Evolutionary conservation across 2,329 filamentous ascomycete species (phyloP), one percentile per base, ranked within the genome.

Genomic region (Sporothrix dimorphospora): DNA sequence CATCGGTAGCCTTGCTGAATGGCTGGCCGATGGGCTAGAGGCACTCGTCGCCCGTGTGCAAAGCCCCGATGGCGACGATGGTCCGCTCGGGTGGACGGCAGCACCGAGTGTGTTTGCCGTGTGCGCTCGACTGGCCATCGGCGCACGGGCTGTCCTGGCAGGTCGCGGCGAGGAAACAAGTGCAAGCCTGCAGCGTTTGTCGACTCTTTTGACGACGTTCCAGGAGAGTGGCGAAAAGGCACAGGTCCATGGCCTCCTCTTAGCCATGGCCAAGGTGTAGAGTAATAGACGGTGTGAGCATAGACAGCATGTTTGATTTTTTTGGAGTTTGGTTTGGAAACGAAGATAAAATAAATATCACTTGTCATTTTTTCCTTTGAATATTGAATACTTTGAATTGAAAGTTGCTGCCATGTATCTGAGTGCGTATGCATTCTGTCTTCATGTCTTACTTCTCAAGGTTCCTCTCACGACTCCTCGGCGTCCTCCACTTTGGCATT

Each of bases 81-180:
- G 91, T 0, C 85, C 91, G 9, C 81, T 97, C 45, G 92, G 93
- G 7, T 94, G 91, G 90, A 87, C 88, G 1, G 90, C 90, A 1
- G 89, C 90, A 71, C 85, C 89, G 0, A 87, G 90, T 40, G 87
- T 90, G 0, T 95, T 94, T 79, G 85, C 86, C 2, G 81, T 92
- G 55, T 88, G 87, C 63, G 82, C 83, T 5, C 81, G 83, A 16
- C 77, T 88, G n/a, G 61, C 87, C n/a, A 76, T 81, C 2, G 78
- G 80, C 34, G 82, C 81, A 0, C 78, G 78, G 24, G 79, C 82
- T 6, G 73, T 87, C 71, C 47, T 71, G 7, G 49, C 63, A 16
- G 14, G 7, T 16, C 27, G 16, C 5, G 30, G 14, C 5, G 19
- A 21, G 5, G 38, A 14, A 5, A 47, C 11, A 2, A 9, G 3